Conservation (phyloP, 208 protist genomes). For the Leishmania lainsoni region DNA sequence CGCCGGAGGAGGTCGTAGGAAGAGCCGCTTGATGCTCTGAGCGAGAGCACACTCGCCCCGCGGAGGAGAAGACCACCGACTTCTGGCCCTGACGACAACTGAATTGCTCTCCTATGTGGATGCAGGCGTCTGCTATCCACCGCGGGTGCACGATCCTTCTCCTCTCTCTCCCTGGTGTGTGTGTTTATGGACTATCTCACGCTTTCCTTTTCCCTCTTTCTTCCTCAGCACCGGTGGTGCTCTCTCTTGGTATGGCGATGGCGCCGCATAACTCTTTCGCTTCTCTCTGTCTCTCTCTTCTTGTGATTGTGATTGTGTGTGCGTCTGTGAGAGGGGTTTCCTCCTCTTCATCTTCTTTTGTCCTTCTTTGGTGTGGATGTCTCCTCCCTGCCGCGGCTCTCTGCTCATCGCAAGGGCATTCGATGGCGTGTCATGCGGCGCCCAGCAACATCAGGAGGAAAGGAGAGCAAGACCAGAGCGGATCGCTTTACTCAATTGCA, state of each 20-base stretch:
- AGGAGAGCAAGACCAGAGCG: not conserved
- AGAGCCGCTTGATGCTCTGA: conserved; percentile 36
- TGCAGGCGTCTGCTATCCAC: not conserved
- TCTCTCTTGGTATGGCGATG: not conserved
- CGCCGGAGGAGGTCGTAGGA: conserved; percentile 20
- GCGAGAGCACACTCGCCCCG: not conserved
- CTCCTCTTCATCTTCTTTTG: no score
- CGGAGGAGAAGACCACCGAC: not conserved
- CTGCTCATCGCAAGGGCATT: no score
- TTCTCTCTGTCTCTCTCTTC: not conserved
- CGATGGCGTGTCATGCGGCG: no score
- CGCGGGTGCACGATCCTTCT: not conserved
- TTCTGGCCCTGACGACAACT: not conserved
- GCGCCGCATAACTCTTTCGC: not conserved
- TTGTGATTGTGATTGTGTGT: not conserved
- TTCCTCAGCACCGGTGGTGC: not conserved
- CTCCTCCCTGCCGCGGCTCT: no score
- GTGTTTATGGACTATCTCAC: not conserved
- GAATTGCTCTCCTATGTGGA: not conserved
- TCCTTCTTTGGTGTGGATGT: no score
- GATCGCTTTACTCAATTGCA: not conserved
- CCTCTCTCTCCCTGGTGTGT: not conserved
- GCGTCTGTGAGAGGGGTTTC: not conserved
- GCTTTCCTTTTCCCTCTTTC: not conserved
- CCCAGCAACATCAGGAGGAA: not conserved